These are phyloP conservation scores for Fomitopsis pulvina DNA, from an alignment of 768 basidiomycete species.

Conservation along the genomic window DNA sequence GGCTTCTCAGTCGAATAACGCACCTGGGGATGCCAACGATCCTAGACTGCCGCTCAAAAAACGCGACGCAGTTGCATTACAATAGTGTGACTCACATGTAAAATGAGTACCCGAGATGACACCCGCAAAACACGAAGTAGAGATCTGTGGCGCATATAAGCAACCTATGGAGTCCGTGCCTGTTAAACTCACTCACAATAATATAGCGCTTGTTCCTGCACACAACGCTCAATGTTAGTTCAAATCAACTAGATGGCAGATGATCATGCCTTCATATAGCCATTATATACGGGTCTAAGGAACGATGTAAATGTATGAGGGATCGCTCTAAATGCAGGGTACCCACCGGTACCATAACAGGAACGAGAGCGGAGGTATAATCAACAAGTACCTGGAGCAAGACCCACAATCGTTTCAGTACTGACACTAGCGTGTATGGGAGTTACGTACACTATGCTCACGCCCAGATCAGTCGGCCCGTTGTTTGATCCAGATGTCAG, in stretches of 20 bases:
- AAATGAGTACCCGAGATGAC: slow-evolving; percentile 86
- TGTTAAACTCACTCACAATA: slow-evolving; percentile 55
- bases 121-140: slow-evolving; percentile 95
- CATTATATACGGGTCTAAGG: slow-evolving; percentile 88
- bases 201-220: slow-evolving; percentile 87
- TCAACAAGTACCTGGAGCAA: slow-evolving; percentile 58
- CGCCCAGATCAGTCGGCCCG: slow-evolving; percentile 75
- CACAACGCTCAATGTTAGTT: slow-evolving; percentile 11
- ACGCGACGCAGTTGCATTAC: not conserved
- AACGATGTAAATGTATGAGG: slow-evolving; percentile 1
- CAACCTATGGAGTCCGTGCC: not conserved
- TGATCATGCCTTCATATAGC: slow-evolving; percentile 75
- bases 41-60: slow-evolving; percentile 38
- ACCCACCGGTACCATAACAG: slow-evolving; percentile 91
- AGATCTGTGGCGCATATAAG: slow-evolving; percentile 75
- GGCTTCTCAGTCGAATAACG: not conserved
- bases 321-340: slow-evolving; percentile 8
- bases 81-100: slow-evolving; percentile 62
- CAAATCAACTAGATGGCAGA: slow-evolving; percentile 14
- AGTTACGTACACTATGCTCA: slow-evolving; percentile 77
- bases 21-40: slow-evolving; percentile 90
- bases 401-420: not conserved
- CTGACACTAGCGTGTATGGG: slow-evolving; percentile 17
- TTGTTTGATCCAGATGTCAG: slow-evolving; percentile 70
- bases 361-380: slow-evolving; percentile 79